These are phyloP conservation scores for Lasiodiplodia citricola DNA, from an alignment of 2,329 filamentous ascomycete genomes.

Conservation along the genomic window DNA sequence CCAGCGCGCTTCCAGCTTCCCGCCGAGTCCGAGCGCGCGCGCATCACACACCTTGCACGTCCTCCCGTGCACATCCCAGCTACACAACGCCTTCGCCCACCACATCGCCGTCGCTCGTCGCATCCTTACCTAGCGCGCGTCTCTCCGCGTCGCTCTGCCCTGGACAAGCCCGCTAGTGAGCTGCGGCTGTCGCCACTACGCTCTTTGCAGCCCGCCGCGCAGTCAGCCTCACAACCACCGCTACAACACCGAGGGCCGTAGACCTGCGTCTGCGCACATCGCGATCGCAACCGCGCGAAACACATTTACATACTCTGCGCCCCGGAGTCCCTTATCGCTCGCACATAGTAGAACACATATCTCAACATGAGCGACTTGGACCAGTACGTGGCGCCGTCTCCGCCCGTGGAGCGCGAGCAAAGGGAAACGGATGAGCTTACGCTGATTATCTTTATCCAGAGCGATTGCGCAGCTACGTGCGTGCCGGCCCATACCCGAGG, in stretches of 20 bases:
- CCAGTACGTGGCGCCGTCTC: slow-evolving; percentile 62
- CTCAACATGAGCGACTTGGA: slow-evolving; percentile 88
- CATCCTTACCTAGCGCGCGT: background rate
- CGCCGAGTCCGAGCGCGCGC: background rate
- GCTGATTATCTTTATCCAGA: slow-evolving; percentile 53
- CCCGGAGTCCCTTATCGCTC: background rate
- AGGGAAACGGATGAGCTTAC: background rate
- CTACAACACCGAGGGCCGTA: background rate
- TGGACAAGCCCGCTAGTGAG: background rate
- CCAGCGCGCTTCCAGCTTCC: background rate
- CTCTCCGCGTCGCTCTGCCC: background rate
- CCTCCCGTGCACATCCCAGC: background rate
- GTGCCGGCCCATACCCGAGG: slow-evolving; percentile 94
- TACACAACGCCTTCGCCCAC: background rate
- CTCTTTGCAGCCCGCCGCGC: background rate
- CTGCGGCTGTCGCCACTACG: background rate
- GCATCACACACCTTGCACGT: background rate
- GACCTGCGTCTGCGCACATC: background rate
- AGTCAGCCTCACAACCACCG: background rate
- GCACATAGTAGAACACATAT: background rate
- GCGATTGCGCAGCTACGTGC: slow-evolving; percentile 94
- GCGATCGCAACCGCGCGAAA: background rate
- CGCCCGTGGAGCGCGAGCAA: background rate
- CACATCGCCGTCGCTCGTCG: background rate
- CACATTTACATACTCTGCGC: background rate